A percentile compares a stretch with the other conserved stretches of the same genome.
These are phyloP conservation scores for Cucurbita pepo DNA, from an alignment of 306 rosid species.

Conservation along the genomic window DNA sequence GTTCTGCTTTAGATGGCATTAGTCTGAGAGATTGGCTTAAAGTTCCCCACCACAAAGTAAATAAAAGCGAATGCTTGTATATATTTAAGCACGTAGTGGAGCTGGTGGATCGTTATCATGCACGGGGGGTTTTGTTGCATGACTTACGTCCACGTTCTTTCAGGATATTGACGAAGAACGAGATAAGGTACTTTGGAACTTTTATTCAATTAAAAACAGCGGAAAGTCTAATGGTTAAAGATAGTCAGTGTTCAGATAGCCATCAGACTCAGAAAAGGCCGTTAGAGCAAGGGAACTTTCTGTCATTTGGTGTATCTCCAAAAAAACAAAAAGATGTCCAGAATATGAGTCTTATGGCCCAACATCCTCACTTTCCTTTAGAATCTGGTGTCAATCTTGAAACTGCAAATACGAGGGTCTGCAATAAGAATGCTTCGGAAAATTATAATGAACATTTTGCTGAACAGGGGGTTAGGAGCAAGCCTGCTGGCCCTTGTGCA, in stretches of 20 bases:
- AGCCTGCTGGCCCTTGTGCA: conserved; percentile 25
- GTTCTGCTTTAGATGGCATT: conserved; percentile 36
- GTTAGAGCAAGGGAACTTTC: conserved; percentile 28
- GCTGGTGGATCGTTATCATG: conserved; percentile 48
- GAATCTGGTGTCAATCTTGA: conserved; percentile 18
- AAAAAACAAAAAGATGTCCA: conserved; percentile 46
- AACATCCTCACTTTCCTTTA: conserved; percentile 27
- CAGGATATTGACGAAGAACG: conserved; percentile 37
- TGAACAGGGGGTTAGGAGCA: conserved; percentile 25
- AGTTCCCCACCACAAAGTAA: conserved; percentile 24
- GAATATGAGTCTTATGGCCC: conserved; percentile 15
- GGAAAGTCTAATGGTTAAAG: conserved; percentile 23
- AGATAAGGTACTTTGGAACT: conserved; percentile 45
- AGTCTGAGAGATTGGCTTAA: conserved; percentile 79
- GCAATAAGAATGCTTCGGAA: conserved; percentile 18
- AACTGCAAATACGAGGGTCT: conserved; percentile 22
- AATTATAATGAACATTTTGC: conserved; percentile 24
- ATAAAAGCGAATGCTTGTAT: conserved; percentile 45
- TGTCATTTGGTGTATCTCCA: conserved; percentile 23
- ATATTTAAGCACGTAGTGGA: conserved; percentile 60
- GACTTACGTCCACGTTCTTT: conserved; percentile 58
- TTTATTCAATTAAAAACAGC: conserved; percentile 24
- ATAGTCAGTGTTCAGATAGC: conserved; percentile 21
- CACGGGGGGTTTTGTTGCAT: conserved; percentile 52
- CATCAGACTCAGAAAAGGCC: conserved; percentile 32